Evolutionary conservation across 1,284 basidiomycete genomes (phyloP).

Genomic region (Sanghuangporus sanghuang): DNA sequence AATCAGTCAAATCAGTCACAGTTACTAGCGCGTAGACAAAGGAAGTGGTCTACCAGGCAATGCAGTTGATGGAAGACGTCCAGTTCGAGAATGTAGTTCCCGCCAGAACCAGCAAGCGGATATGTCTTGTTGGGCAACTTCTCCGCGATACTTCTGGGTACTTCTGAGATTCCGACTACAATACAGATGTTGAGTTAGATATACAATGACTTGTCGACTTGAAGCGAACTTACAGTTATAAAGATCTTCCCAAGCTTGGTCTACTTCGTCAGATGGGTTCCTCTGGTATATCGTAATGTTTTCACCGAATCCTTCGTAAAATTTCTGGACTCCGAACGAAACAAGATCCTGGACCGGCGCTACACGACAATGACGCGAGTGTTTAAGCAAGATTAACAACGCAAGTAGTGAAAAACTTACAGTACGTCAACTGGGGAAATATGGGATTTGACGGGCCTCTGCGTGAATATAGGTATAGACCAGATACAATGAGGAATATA

Average conservation of each 20-base stretch:
- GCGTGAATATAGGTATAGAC: background rate
- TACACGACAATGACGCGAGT: background rate
- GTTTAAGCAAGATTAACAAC: no score
- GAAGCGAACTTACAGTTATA: slow-evolving; percentile 23
- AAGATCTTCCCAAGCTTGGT: slow-evolving; percentile 19
- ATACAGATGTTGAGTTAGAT: slow-evolving; percentile 19
- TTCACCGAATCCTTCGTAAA: slow-evolving; percentile 20
- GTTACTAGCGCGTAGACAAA: background rate
- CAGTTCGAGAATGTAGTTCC: slow-evolving; percentile 24
- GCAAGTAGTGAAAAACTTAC: background rate
- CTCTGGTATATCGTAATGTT: slow-evolving; percentile 21
- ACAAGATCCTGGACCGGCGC: slow-evolving; percentile 21
- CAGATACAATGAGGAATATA: background rate
- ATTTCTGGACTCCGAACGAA: slow-evolving; percentile 22
- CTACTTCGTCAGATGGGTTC: slow-evolving; percentile 22
- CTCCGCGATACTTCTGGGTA: slow-evolving; percentile 24
- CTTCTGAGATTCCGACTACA: slow-evolving; percentile 20
- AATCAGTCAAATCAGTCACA: background rate
- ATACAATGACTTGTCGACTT: slow-evolving; percentile 13
- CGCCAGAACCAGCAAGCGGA: slow-evolving; percentile 19
- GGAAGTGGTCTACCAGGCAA: slow-evolving; percentile 24
- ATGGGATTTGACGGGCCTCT: background rate
- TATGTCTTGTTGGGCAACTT: slow-evolving; percentile 24
- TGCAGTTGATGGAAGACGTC: slow-evolving; percentile 31
- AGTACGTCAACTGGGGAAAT: background rate